Evolutionary conservation across 148 eudicot genomes (phyloP), one percentile per base, ranked within the genome.

Genomic region (Fagopyrum esculentum): DNA sequence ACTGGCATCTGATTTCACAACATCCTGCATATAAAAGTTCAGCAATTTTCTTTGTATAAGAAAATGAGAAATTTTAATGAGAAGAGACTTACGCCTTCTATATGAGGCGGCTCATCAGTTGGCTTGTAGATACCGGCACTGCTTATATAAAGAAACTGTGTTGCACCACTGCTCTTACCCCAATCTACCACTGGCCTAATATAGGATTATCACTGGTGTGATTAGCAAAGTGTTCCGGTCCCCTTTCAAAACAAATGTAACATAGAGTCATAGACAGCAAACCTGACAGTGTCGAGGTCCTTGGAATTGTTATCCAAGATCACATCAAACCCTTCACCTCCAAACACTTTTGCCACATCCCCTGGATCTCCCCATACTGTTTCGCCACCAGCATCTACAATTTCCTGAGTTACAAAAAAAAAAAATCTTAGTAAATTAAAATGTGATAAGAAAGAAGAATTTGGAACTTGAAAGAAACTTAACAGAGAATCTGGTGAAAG

Each of bases 81-180:
- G 1, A 2, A 19, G 9, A 35, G 40, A 35, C 40, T 35, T 90
- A 94, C 98, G 86, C 97, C 97, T 90, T 94, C 98, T 1, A 94
- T 87, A 76, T 94, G 98, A 75, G 98, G 98, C 71, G 89, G 98
- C 79, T 94, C 98, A 44, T 91, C 97, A 9, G 97, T 90, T 59
- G 89, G 74, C 85, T 94, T 94, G 75, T 94, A 94, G 72, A 94
- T 91, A 19, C 98, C 98, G 45, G 97, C 98, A 84, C 98, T 94
- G 82, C 98, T 94, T 35, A 94, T 91, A 69, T 76, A 94, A 75
- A 94, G 60, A 77, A 94, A 94, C 35, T 94, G 97, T 77, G 83
- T 78, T 47, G 75, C 96, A 45, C 96, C 92, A 1, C 83, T 52
- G 72, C 90, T 90, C 82, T 90, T 94, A 16, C 96, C 96, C 98